Conservation (phyloP, 2,329 filamentous ascomycete genomes). For the Aspergillus luchuensis region DNA sequence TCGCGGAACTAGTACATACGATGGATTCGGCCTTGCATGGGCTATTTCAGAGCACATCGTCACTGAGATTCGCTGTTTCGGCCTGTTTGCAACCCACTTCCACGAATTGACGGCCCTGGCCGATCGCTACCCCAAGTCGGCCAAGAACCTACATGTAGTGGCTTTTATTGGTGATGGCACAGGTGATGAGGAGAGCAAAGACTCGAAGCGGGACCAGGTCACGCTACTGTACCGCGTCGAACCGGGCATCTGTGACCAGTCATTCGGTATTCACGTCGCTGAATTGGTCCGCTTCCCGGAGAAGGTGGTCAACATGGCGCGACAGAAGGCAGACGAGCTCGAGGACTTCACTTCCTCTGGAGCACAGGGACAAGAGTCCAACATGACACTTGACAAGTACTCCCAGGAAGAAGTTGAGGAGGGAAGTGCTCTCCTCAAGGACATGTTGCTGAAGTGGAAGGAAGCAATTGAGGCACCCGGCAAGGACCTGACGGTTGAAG, state of each 20-base stretch:
- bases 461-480: slow-evolving; percentile 65
- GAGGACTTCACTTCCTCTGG: slow-evolving; percentile 72
- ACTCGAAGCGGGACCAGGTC: slow-evolving; percentile 72
- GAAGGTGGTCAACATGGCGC: slow-evolving; percentile 99
- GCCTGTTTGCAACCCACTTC: slow-evolving; percentile 96
- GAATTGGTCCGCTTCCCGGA: slow-evolving; percentile 94
- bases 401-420: slow-evolving; percentile 86
- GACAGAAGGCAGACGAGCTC: slow-evolving; percentile 94
- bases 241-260: slow-evolving; percentile 93
- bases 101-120: slow-evolving; percentile 93
- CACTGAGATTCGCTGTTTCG: slow-evolving; percentile 89
- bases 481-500: slow-evolving; percentile 65
- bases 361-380: slow-evolving; percentile 48
- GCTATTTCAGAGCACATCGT: slow-evolving; percentile 98
- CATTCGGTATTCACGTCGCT: slow-evolving; percentile 96
- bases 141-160: slow-evolving; percentile 91
- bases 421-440: slow-evolving; percentile 82
- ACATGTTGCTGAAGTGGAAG: slow-evolving; percentile 84
- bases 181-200: slow-evolving; percentile 48
- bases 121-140: slow-evolving; percentile 76
- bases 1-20: slow-evolving; percentile 94
- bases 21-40: slow-evolving; percentile 98
- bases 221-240: slow-evolving; percentile 97
- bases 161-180: slow-evolving; percentile 73
- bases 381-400: slow-evolving; percentile 52